Evolutionary conservation across 768 basidiomycete species (phyloP).

Genomic region (Mycena filopes): DNA sequence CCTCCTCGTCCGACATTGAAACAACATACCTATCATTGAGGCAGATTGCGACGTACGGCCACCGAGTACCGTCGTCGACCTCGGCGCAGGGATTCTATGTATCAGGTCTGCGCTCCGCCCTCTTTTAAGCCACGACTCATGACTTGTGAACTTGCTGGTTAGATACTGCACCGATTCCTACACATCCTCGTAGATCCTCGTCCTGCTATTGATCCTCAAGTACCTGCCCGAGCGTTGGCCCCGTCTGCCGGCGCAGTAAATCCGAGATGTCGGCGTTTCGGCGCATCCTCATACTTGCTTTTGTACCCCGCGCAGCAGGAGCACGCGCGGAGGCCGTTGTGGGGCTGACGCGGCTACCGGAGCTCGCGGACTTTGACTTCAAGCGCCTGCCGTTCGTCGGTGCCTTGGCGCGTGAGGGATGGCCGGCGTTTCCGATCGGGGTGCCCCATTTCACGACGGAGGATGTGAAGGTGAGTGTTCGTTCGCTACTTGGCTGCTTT

Average conservation of each 20-base stretch:
- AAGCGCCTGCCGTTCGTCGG: conserved; percentile 33
- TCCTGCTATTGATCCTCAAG: background rate
- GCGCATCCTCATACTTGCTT: too few species aligned
- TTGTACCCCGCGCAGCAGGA: conserved; percentile 39
- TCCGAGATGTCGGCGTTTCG: conserved; percentile 7
- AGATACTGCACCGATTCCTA: conserved; percentile 10
- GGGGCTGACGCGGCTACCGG: conserved; percentile 35
- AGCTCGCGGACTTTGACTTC: conserved; percentile 25
- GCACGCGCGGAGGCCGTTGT: conserved; percentile 39
- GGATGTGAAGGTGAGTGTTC: conserved; percentile 15
- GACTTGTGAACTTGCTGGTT: background rate
- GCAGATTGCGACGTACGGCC: conserved; percentile 7
- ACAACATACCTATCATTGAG: background rate
- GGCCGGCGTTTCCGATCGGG: conserved; percentile 19
- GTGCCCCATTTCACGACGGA: conserved; percentile 23
- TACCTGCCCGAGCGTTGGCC: conserved; percentile 7
- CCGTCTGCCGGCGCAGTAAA: conserved; percentile 13
- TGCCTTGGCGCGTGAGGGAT: conserved; percentile 34
- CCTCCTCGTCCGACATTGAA: too few species aligned
- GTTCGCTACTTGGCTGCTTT: background rate
- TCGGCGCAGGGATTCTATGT: background rate
- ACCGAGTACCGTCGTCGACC: background rate
- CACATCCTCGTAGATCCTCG: conserved; percentile 12
- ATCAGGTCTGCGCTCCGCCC: too few species aligned
- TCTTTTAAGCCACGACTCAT: too few species aligned